Evolutionary conservation across 2,329 filamentous ascomycete genomes (phyloP), one percentile per base, ranked within the genome.

Genomic region (Colletotrichum musicola): DNA sequence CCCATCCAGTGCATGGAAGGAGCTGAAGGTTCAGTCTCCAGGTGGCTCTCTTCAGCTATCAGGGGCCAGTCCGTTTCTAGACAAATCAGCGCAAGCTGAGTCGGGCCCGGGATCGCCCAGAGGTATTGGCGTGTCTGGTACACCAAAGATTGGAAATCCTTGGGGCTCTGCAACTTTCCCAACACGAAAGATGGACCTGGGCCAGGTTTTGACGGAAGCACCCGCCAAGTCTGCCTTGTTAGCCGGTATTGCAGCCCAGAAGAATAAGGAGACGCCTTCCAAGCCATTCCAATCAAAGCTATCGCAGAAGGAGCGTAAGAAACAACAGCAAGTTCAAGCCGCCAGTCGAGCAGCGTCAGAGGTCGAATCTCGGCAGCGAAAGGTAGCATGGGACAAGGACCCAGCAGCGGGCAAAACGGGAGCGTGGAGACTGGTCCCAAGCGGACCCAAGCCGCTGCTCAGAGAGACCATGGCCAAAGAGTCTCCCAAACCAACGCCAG

Each of bases 241-340:
- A 4, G 83, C 84, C 4, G 85, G 84, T 4, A 75, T 90, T 12
- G 85, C 84, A 5, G 85, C 85, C 1, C 84, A 88, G 72, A 85
- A 78, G 54, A 77, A 72, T 7, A 84, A 80, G 61, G 81, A 84
- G 18, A 66, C 77, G 22, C 74, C 64, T 62, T 76, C 66, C 57
- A 84, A 81, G 72, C 61, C 75, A 46, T 74, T 82, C 0, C 81
- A 82, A 16, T 76, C 80, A 0, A 97, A 93, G 77, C 80, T 97
- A 72, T 97, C 95, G 0, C 96, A 98, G 74, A 97, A 96, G 76
- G 95, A 98, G 78, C 90, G 94, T 22, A 98, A 97, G 81, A 93
- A 89, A 76, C 89, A 94, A 72, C 89, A 94, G 74, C 91, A 94
- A 74, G 86, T 89, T 70, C 89, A 93, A 74, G 81, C 85, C 25